Percentiles rank a stretch among this genome's conserved stretches.
These are phyloP conservation scores for Dactylorhiza incarnata DNA, from an alignment of 106 monocot genomes.

Conservation along the genomic window DNA sequence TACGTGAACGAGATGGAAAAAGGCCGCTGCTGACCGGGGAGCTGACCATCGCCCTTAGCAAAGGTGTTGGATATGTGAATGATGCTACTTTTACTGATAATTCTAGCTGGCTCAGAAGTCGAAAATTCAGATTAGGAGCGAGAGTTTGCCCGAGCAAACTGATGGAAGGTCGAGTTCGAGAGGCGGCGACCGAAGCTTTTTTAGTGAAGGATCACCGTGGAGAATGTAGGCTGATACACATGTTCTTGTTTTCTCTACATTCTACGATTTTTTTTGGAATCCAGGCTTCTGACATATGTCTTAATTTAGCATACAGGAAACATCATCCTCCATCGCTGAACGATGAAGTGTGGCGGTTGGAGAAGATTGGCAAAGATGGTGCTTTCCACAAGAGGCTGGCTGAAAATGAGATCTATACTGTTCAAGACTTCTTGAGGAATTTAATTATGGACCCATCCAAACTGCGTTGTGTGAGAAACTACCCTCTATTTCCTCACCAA, in stretches of 20 bases:
- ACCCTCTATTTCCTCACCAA: neutral
- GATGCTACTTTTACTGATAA: slow-evolving; percentile 78
- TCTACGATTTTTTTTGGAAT: too few species aligned
- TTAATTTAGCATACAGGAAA: slow-evolving; percentile 70
- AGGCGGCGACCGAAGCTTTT: slow-evolving; percentile 64
- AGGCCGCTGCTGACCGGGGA: slow-evolving; percentile 71
- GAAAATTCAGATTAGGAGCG: slow-evolving; percentile 74
- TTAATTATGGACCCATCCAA: slow-evolving; percentile 38
- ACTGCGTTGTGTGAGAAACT: slow-evolving; percentile 49
- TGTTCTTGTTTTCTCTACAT: too few species aligned
- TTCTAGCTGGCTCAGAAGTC: slow-evolving; percentile 87
- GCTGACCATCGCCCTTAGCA: slow-evolving; percentile 28
- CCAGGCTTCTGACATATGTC: neutral
- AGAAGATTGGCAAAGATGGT: slow-evolving; percentile 92
- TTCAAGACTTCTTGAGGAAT: slow-evolving; percentile 60
- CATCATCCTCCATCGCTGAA: slow-evolving; percentile 72
- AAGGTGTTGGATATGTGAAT: slow-evolving; percentile 46
- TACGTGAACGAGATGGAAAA: slow-evolving; percentile 81
- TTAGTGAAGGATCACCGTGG: slow-evolving; percentile 88
- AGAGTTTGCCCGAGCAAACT: slow-evolving; percentile 23
- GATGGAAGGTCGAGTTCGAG: slow-evolving; percentile 42
- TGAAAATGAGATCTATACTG: slow-evolving; percentile 46
- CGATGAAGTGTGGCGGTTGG: slow-evolving; percentile 91
- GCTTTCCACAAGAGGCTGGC: slow-evolving; percentile 74
- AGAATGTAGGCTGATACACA: slow-evolving; percentile 49